Evolutionary conservation across 345 rosid species (phyloP).

Genomic region (Populus nigra): DNA sequence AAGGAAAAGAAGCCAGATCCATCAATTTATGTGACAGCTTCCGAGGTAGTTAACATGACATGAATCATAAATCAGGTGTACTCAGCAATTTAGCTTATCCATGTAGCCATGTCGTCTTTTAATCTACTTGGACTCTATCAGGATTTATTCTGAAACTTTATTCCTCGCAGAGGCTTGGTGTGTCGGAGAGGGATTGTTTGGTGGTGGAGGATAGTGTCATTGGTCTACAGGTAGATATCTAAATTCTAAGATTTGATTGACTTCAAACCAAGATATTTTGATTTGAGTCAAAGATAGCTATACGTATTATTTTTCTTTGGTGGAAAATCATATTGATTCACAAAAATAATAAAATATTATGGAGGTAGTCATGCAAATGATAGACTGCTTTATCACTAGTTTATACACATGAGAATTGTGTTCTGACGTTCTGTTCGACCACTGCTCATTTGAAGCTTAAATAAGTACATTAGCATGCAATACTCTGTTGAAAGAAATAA

Average conservation of each 20-base stretch:
- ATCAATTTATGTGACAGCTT: slow-evolving; percentile 73
- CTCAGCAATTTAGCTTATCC: neutral
- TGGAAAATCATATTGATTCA: no score
- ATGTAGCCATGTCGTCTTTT: neutral
- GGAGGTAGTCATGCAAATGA: neutral
- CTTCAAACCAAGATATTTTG: no score
- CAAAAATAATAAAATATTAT: neutral
- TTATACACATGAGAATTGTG: neutral
- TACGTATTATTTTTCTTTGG: no score
- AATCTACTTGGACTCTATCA: neutral
- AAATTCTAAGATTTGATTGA: no score
- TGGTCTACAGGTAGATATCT: slow-evolving; percentile 60
- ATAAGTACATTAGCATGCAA: neutral
- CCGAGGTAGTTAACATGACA: slow-evolving; percentile 42
- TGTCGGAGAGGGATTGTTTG: slow-evolving; percentile 70
- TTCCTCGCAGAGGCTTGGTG: slow-evolving; percentile 61
- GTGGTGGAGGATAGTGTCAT: slow-evolving; percentile 97
- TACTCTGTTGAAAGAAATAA: neutral
- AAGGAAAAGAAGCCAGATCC: slow-evolving; percentile 97
- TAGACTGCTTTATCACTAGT: neutral
- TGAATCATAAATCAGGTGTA: neutral
- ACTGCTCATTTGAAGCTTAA: neutral
- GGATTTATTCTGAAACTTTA: slow-evolving; percentile 4
- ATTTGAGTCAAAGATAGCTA: no score
- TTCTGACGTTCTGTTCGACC: neutral